A percentile compares a stretch with the other conserved stretches of the same genome.
phyloP scores from a whole-genome alignment of 805 yeast genomes.

The Saccharomycopsis oosterbeekiorum region DNA sequence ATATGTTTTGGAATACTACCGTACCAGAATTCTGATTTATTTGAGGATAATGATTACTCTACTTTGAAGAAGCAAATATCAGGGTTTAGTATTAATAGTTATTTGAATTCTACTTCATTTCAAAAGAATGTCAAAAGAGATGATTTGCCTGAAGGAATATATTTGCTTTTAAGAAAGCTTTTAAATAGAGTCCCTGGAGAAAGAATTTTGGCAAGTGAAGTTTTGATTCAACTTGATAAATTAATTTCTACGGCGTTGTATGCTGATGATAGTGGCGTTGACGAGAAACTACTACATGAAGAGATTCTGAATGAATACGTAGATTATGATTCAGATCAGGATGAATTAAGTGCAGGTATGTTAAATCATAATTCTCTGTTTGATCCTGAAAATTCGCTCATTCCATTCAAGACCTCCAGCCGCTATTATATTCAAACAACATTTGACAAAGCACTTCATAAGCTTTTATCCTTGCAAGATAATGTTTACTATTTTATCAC shows the following conservation, averaged over 20 bases:
- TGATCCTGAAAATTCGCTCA: background rate
- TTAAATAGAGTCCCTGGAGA: constrained; percentile 27
- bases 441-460: background rate
- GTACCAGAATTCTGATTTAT: constrained; percentile 25
- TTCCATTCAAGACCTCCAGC: background rate
- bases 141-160: constrained; percentile 26
- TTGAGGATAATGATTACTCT: constrained; percentile 24
- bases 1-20: constrained; percentile 68
- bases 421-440: background rate
- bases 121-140: constrained; percentile 21
- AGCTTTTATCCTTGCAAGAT: background rate
- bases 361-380: background rate
- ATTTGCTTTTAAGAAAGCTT: constrained; percentile 31
- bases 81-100: constrained; percentile 22
- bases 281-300: background rate
- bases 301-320: background rate
- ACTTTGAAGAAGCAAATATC: constrained; percentile 29
- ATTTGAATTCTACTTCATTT: constrained; percentile 16
- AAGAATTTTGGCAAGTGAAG: constrained; percentile 28
- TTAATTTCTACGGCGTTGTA: background rate
- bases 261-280: background rate
- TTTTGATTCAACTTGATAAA: constrained; percentile 2
- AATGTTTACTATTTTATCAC: background rate
- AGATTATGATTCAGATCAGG: background rate
- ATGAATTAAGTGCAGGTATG: background rate